phyloP scores from a whole-genome alignment of 1,139 yeast species.

The Candida neerlandica region DNA sequence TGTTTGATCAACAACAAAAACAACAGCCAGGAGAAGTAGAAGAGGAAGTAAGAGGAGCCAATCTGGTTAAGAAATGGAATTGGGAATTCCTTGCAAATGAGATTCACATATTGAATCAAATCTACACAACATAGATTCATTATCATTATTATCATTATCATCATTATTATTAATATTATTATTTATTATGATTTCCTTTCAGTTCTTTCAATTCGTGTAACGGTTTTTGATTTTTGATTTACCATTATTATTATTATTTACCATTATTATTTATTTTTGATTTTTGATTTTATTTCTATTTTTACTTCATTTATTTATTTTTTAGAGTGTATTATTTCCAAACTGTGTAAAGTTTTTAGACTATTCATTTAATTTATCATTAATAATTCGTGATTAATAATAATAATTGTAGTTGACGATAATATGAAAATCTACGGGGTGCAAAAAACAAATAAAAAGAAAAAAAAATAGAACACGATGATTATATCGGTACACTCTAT shows the following conservation, averaged over 20 bases:
- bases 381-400: not conserved
- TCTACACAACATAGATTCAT: constrained; percentile 24
- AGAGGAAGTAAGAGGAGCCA: not conserved
- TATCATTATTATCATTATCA: too few relatives aligned
- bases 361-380: not conserved
- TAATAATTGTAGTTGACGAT: not conserved
- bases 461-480: not conserved
- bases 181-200: not conserved
- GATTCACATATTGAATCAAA: constrained; percentile 35
- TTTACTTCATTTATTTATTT: not conserved
- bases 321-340: not conserved
- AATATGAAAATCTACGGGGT: not conserved
- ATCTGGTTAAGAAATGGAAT: constrained; percentile 18
- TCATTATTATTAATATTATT: too few relatives aligned
- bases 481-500: not conserved
- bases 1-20: constrained; percentile 13
- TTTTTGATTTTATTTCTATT: not conserved
- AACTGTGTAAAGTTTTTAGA: not conserved
- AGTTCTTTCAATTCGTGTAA: constrained; percentile 3
- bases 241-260: too few relatives aligned
- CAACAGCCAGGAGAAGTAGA: too few relatives aligned
- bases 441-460: not conserved
- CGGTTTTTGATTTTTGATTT: not conserved
- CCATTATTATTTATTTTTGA: not conserved
- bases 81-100: constrained; percentile 43